Conservation (phyloP, 2,329 filamentous ascomycete genomes). For the Calonectria pseudoturangicola region DNA sequence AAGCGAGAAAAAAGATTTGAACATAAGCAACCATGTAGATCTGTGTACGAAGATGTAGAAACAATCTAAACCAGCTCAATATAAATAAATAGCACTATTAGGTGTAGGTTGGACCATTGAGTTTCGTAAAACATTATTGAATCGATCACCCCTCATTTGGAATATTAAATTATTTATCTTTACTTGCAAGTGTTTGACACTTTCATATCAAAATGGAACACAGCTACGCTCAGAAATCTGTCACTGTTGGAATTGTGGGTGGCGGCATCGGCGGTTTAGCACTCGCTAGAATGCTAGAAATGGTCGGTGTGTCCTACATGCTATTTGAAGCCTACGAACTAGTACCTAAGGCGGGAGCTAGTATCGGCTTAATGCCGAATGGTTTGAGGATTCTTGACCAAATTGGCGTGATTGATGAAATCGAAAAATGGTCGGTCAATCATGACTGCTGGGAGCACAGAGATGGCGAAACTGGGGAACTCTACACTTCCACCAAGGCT, state of each 20-base stretch:
- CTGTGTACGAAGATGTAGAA: too few species aligned
- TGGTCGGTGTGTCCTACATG: background rate
- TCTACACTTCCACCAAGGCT: background rate
- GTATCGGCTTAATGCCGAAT: background rate
- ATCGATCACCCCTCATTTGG: background rate
- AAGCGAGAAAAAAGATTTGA: too few species aligned
- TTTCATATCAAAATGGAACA: background rate
- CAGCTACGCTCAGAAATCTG: background rate
- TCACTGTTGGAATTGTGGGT: background rate
- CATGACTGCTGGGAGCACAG: conserved; percentile 8
- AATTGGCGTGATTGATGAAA: conserved; percentile 1
- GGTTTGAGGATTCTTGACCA: conserved; percentile 3
- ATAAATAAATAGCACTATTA: too few species aligned
- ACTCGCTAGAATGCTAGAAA: conserved; percentile 9
- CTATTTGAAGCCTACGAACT: conserved; percentile 10
- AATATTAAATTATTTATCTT: background rate
- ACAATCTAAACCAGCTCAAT: too few species aligned
- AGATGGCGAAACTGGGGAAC: conserved; percentile 6
- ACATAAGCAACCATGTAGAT: too few species aligned
- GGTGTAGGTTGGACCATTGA: too few species aligned
- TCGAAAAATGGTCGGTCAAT: background rate
- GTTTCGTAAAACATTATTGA: too few species aligned
- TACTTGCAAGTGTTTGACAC: too few species aligned
- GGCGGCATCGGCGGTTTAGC: background rate
- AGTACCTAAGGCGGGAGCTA: background rate